Base-by-base conservation (phyloP, 495 filamentous ascomycete species). In the Pseudomonodictys pantanalensis region DNA sequence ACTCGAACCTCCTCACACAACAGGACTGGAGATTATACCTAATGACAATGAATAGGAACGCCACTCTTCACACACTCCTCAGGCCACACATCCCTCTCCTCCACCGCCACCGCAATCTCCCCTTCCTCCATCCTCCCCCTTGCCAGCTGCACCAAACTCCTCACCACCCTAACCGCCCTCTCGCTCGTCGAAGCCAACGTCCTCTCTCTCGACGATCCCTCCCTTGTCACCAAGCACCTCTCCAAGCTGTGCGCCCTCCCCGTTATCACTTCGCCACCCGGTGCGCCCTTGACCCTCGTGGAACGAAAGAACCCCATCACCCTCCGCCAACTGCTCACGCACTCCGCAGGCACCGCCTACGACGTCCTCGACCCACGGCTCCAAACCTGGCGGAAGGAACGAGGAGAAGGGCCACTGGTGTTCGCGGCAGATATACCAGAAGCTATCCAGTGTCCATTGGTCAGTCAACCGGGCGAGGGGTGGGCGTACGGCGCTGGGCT, bases 171-270 rank as follows among this genome's bases (percentile, higher is more conserved):
- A 22, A 70, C 75, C 8, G 72, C 68, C 1, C 65, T 84, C 9
- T 74, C 79, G 66, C 79, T 77, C 60, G 75, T 83, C 15, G 78
- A 82, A 12, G 68, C 74, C 9, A 75, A 74, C 2, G 68, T 73
- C 0, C 45, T 83, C 5, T 64, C 62, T 2, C 66, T 84, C 1
- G 71, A 74, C 25, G 69, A 67, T 49, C 55, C 46, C 47, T 58
- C 32, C 11, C 56, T 42, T 52, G 56, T 35, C n/a, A 23, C 15
- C 43, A 56, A 28, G 42, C 46, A 59, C 60, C 56, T 46, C 23
- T 38, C 59, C n/a, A 44, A 62, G 26, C 59, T 62, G 22, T 25
- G 12, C n/a, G n/a, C 51, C 17, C 52, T 38, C 10, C 17, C 28
- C 11, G 33, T 62, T n/a, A 15, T 62, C 8, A 35, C 51, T 3